Evolutionary conservation across 177 flowering plant species (phyloP), one percentile per base, ranked within the genome.

Genomic region (Vitis hybrid): DNA sequence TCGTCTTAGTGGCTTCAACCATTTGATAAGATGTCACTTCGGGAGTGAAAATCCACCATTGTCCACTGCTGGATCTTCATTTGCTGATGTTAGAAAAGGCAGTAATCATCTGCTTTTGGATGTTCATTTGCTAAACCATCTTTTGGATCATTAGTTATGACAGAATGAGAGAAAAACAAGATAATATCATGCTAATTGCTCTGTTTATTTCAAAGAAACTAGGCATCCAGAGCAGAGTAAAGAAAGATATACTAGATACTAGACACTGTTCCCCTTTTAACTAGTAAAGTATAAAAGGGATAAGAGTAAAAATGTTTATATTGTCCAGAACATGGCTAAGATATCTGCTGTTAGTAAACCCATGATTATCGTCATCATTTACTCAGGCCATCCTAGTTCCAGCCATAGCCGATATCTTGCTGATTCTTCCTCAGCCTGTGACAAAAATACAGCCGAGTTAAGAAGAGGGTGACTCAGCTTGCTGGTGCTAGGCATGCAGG

Each of bases 401-500:
- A 24, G 28, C 28, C 28, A 14, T 9, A 17, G 18, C 18, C 33
- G 11, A 22, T n/a, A 49, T 56, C 33, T 17, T 24, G 38, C 18
- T 10, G 13, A 10, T 18, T 55, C 10, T 4, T 9, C 44, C 18
- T 24, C 7, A 8, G n/a, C 20, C 20, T 20, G 24, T 4, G 7
- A 24, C 11, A 50, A 18, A 47, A 20, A 31, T 53, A 28, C 33
- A 8, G 53, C 28, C 11, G 11, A 3, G 2, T 52, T 66, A 14
- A 12, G 8, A n/a, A 14, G 60, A 18, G 53, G 47, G 11, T 3
- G 18, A 44, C 58, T 82, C 75, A 82, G 72, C 79, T 73, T 24
- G 84, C 87, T 11, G 75, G 81, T 17, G 85, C 80, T 66, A 72
- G 70, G 55, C 18, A 14, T 49, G 38, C 63, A 3, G 80, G 83